Conservation (phyloP, 1,284 basidiomycete genomes). For the Malassezia japonica region DNA sequence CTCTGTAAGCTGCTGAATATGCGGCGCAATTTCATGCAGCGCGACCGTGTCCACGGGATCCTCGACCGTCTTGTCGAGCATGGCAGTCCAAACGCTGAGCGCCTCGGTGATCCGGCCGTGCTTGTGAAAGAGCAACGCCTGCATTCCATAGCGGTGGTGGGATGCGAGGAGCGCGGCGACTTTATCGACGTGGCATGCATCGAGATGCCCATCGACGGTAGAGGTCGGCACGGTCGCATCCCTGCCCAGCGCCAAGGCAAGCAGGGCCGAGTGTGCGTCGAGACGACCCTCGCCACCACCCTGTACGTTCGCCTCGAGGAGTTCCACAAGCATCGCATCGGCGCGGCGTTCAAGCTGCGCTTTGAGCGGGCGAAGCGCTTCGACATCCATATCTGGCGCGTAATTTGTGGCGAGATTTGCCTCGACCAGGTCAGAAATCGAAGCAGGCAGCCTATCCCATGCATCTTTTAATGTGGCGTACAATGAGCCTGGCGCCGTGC, state of each 20-base stretch:
- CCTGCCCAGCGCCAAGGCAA: neutral
- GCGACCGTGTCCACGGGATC: constrained; percentile 18
- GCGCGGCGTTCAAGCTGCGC: constrained; percentile 18
- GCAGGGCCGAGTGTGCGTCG: neutral
- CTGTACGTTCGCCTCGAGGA: neutral
- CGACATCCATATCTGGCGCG: constrained; percentile 20
- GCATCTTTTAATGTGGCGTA: no score
- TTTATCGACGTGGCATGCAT: neutral
- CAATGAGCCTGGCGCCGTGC: no score
- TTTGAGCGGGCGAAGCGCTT: constrained; percentile 5
- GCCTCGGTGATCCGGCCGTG: neutral
- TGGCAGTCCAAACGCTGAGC: constrained; percentile 20
- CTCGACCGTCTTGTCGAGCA: constrained; percentile 24
- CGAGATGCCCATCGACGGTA: neutral
- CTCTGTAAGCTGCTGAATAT: constrained; percentile 3
- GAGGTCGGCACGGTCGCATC: neutral
- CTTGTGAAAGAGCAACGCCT: neutral
- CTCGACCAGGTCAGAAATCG: constrained; percentile 16
- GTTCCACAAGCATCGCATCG: constrained; percentile 20
- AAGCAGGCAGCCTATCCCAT: neutral
- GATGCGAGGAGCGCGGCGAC: neutral
- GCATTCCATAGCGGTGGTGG: neutral
- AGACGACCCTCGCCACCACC: neutral
- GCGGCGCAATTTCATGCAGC: constrained; percentile 17
- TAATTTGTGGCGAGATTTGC: no score